Base-by-base conservation (phyloP, 208 protist species). In the Crithidia fasciculata region DNA sequence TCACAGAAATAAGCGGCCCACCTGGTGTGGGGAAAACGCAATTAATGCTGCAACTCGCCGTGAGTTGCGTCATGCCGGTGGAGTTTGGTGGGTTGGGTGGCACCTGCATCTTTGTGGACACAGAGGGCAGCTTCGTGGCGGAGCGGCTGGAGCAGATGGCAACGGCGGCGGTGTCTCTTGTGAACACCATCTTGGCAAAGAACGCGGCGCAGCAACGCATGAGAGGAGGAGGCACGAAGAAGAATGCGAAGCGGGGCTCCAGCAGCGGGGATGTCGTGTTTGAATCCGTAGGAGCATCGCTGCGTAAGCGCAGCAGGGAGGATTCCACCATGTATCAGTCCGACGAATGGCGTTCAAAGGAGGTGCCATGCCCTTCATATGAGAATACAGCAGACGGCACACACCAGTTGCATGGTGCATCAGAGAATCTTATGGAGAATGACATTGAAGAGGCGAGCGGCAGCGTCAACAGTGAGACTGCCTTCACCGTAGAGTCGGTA, bases 21-120 rank as follows among this genome's bases (percentile, higher is more conserved):
- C 96, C 96, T 15, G 96, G 96, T 5, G 90, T 89, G 8, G 96
- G 96, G 19, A 98, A 98, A 68, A 98, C 96, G 40, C 96, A 98
- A 74, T 37, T 97, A 44, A 69, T 89, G 15, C 80, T 97, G 81
- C 96, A 98, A 60, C 78, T 98, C 7, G 87, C 92, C 44, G 87
- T 97, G 44, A 91, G 75, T 69, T 89, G 80, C 28, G 69, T 74
- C n/a, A 72, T 97, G 40, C 93, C 94, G 10, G 37, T 39, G 0
- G 67, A 71, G 37, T 80, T 98, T 7, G 91, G 89, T 50, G 96
- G 96, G 5, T 54, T 91, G 15, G 83, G 76, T 37, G 93, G 92
- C 13, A 60, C 64, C 0, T 88, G 86, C 44, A 18, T 97, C 2
- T 98, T 94, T 78, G 83, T 98, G 36, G 96, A 98, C 64, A 98